Base-by-base conservation (phyloP, 2,329 filamentous ascomycete genomes). In the Cordyceps cicadae region DNA sequence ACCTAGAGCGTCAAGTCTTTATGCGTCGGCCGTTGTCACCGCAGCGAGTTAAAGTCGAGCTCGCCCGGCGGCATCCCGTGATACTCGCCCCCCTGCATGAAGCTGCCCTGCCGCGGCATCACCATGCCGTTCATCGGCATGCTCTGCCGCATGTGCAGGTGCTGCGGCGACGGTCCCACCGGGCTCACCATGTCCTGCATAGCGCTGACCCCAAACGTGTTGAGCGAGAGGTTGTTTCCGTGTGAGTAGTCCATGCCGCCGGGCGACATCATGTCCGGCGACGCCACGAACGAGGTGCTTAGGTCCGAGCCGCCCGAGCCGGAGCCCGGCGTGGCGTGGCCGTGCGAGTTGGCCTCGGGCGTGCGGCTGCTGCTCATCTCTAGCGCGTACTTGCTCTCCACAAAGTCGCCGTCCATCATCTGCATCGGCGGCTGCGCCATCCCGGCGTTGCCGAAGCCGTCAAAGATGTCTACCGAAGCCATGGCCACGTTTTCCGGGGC, bases 361-460 rank as follows among this genome's bases (percentile, higher is more conserved):
- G 70, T 72, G 50, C 66, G 70, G 53, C 68, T 68, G 54, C 68
- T 68, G 24, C 64, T 68, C 67, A 75, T 71, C 12, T 74, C 73
- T 62, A 72, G 66, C 21, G 67, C 63, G 50, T 73, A 75, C 63
- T 75, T 74, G 65, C 72, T 71, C 3, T 77, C 74, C 1, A 75
- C 77, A 46, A 77, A 79, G 29, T 83, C 80, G 60, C 70, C 68
- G 24, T 82, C 78, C 53, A 79, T 75, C 49, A 77, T 69, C 65
- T 79, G 74, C 51, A 71, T 70, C 68, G 68, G 70, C 14, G 80
- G 77, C 62, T 83, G 81, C 2, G 78, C 83, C 77, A 87, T 85
- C 26, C 83, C 83, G 5, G 79, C 81, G 62, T 79, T 86, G 54
- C 84, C 85, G 59, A 87, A 87, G 5, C 84, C 85, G 65, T 87